A percentile compares a stretch with the other conserved stretches of the same genome.
Evolutionary conservation across 148 eudicot genomes (phyloP).

Genomic region (Arbutus unedo): DNA sequence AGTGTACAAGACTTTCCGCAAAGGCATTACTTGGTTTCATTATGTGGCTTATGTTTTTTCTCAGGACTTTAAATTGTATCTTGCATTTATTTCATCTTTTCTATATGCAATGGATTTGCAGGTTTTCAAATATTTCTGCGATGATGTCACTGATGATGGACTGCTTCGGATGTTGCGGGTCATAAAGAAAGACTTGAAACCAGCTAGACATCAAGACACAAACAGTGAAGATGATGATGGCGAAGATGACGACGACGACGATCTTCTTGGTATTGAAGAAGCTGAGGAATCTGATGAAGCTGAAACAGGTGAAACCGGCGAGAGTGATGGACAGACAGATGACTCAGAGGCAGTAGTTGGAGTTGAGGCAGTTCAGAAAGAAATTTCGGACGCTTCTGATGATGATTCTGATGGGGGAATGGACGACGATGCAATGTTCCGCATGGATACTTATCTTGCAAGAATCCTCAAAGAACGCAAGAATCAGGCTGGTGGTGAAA

Average conservation of each 20-base stretch:
- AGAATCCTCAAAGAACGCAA: conserved; percentile 67
- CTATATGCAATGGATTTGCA: conserved; percentile 24
- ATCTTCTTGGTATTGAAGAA: conserved; percentile 14
- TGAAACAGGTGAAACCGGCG: conserved; percentile 58
- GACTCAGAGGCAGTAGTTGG: conserved; percentile 46
- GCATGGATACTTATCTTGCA: conserved; percentile 74
- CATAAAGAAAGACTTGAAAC: conserved; percentile 91
- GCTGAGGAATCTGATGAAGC: conserved; percentile 24
- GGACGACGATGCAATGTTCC: conserved; percentile 99
- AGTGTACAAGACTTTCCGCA: too few relatives aligned
- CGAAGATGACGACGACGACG: conserved; percentile 56
- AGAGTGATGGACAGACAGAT: conserved; percentile 44
- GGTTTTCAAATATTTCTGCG: conserved; percentile 82
- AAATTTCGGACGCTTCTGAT: conserved; percentile 50
- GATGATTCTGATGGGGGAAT: conserved; percentile 81
- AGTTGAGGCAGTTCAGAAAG: conserved; percentile 26
- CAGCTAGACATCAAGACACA: conserved; percentile 66
- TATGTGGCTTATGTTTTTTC: neutral
- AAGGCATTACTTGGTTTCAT: too few relatives aligned
- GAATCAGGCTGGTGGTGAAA: conserved; percentile 82
- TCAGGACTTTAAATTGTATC: neutral
- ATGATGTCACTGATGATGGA: conserved; percentile 71
- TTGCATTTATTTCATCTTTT: neutral
- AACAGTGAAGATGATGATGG: conserved; percentile 55
- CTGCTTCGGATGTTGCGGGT: conserved; percentile 80